phyloP scores from a whole-genome alignment of 2,329 filamentous ascomycete species.

The Diaporthe vexans region DNA sequence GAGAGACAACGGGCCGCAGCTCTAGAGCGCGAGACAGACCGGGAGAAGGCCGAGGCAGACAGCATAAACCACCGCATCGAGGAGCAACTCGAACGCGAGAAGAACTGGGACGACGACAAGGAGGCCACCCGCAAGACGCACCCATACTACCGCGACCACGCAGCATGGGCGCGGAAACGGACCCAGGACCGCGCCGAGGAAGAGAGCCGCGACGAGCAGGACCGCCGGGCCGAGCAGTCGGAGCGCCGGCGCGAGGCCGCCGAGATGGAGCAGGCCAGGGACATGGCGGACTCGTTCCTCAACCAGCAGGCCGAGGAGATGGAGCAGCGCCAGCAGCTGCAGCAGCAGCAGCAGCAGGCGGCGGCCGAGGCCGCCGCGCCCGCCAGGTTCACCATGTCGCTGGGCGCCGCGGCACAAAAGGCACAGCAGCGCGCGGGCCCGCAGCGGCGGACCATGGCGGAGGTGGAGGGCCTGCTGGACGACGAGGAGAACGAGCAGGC shows the following conservation, averaged over 20 bases:
- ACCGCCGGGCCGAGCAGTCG: slow-evolving; percentile 82
- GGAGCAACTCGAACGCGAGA: slow-evolving; percentile 73
- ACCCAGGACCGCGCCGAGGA: slow-evolving; percentile 81
- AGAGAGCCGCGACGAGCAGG: slow-evolving; percentile 82
- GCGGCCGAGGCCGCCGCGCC: slow-evolving; percentile 63
- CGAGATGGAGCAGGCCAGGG: slow-evolving; percentile 82
- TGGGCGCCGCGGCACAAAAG: slow-evolving; percentile 88
- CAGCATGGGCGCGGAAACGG: slow-evolving; percentile 87
- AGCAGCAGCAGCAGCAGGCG: slow-evolving; percentile 53
- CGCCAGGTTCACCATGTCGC: slow-evolving; percentile 90
- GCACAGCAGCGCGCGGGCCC: slow-evolving; percentile 69
- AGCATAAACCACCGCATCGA: slow-evolving; percentile 76
- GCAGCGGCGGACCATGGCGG: slow-evolving; percentile 84
- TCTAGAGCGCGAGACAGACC: slow-evolving; percentile 85
- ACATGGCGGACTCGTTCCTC: slow-evolving; percentile 92
- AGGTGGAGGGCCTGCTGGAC: slow-evolving; percentile 94
- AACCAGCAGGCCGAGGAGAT: slow-evolving; percentile 86
- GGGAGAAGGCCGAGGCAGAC: slow-evolving; percentile 81
- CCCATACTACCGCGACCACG: slow-evolving; percentile 89
- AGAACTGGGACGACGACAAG: slow-evolving; percentile 91
- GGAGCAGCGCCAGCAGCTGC: slow-evolving; percentile 61
- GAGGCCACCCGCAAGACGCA: slow-evolving; percentile 80
- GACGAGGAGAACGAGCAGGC: slow-evolving; percentile 88
- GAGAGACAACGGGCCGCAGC: slow-evolving; percentile 88
- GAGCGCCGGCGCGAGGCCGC: slow-evolving; percentile 79